Percentiles rank a stretch among this genome's conserved stretches.
Conservation (phyloP, 2,329 filamentous ascomycete genomes). For the Colletotrichum higginsianum region DNA sequence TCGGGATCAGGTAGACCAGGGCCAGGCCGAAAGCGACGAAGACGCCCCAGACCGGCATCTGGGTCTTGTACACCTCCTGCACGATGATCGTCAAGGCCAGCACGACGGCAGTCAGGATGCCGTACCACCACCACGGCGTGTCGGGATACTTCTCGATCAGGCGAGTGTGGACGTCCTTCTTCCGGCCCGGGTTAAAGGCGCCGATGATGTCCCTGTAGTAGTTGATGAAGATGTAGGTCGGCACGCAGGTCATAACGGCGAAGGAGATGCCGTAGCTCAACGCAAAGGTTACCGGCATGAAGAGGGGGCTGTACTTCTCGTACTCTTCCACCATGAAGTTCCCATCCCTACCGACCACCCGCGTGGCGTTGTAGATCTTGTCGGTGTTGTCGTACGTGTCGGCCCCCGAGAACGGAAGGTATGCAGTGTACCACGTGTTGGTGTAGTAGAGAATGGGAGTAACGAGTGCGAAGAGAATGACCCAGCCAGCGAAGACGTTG, state of each 20-base stretch:
- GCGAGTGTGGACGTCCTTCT: slow-evolving; percentile 49
- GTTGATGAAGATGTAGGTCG: slow-evolving; percentile 58
- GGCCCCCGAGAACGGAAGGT: slow-evolving; percentile 68
- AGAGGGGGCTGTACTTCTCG: slow-evolving; percentile 59
- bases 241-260: slow-evolving; percentile 52
- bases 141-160: slow-evolving; percentile 51
- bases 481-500: slow-evolving; percentile 74
- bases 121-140: slow-evolving; percentile 59
- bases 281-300: slow-evolving; percentile 53
- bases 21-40: slow-evolving; percentile 60
- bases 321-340: slow-evolving; percentile 64
- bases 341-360: slow-evolving; percentile 61
- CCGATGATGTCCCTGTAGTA: slow-evolving; percentile 56
- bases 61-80: slow-evolving; percentile 66
- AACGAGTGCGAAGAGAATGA: slow-evolving; percentile 69
- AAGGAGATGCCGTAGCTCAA: slow-evolving; percentile 55
- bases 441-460: slow-evolving; percentile 72
- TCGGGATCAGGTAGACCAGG: slow-evolving; percentile 62
- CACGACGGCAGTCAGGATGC: slow-evolving; percentile 50
- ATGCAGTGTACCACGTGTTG: slow-evolving; percentile 70
- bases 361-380: slow-evolving; percentile 63
- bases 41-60: slow-evolving; percentile 72
- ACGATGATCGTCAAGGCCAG: slow-evolving; percentile 53
- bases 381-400: slow-evolving; percentile 65
- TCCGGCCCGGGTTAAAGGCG: slow-evolving; percentile 44